These are phyloP conservation scores for Pestalotiopsis sp. DNA, from an alignment of 2,329 filamentous ascomycete genomes.

Conservation along the genomic window DNA sequence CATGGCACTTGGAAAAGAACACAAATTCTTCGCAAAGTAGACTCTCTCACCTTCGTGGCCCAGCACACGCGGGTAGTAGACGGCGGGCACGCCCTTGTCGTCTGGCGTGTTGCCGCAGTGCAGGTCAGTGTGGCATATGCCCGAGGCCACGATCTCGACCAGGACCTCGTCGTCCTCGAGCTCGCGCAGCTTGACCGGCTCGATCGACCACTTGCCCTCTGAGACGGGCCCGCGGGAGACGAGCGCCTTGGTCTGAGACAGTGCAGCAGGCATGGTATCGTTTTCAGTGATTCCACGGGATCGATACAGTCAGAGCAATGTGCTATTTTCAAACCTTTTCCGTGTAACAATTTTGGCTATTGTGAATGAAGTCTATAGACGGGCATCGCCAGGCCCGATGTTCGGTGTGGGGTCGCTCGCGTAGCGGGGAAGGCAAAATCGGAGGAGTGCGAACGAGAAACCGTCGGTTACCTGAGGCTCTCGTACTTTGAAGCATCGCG, in stretches of 20 bases:
- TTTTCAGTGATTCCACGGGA: neutral
- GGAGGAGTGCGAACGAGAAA: neutral
- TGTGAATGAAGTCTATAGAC: neutral
- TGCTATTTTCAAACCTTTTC: neutral
- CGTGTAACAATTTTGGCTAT: neutral
- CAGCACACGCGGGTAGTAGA: slow-evolving; percentile 48
- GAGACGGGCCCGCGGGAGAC: slow-evolving; percentile 34
- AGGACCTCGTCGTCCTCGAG: slow-evolving; percentile 48
- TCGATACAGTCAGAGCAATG: neutral
- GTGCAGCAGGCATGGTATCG: neutral
- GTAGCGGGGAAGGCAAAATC: neutral
- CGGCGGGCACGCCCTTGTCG: slow-evolving; percentile 33
- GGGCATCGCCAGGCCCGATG: neutral
- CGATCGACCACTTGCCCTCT: slow-evolving; percentile 34
- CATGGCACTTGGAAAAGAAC: no score
- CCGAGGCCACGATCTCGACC: slow-evolving; percentile 54
- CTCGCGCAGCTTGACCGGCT: slow-evolving; percentile 30
- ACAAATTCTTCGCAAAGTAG: neutral
- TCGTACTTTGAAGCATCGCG: neutral
- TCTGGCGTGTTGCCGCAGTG: slow-evolving; percentile 41
- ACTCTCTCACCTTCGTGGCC: slow-evolving; percentile 52
- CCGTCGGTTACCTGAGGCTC: slow-evolving; percentile 5
- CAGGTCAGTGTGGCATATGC: slow-evolving; percentile 59
- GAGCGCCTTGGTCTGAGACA: slow-evolving; percentile 29
- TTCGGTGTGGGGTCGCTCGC: neutral